These are phyloP conservation scores for Lactarius deliciosus DNA, from an alignment of 768 basidiomycete species.

Conservation along the genomic window DNA sequence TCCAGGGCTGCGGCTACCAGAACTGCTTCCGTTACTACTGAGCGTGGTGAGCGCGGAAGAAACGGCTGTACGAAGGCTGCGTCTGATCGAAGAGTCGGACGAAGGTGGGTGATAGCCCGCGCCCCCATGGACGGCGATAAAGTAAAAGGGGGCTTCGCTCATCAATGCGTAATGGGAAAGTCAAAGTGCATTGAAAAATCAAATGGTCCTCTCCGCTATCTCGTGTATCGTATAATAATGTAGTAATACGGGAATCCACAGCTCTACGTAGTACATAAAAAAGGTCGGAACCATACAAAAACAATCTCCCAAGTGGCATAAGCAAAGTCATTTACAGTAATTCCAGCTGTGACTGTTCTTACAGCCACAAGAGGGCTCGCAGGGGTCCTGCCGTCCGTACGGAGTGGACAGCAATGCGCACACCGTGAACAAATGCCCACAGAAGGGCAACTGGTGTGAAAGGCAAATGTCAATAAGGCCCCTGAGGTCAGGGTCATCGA, in stretches of 20 bases:
- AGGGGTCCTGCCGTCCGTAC: slow-evolving; percentile 26
- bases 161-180: neutral
- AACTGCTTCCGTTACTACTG: neutral
- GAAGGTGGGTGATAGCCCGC: slow-evolving; percentile 60
- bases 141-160: slow-evolving; percentile 14
- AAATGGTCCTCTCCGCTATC: neutral
- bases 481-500: neutral
- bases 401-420: slow-evolving; percentile 28
- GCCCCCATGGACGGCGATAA: slow-evolving; percentile 72
- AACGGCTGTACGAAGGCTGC: slow-evolving; percentile 52
- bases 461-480: neutral
- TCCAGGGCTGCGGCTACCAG: neutral
- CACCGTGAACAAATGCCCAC: slow-evolving; percentile 37
- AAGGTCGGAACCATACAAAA: slow-evolving; percentile 9
- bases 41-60: slow-evolving; percentile 44
- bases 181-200: slow-evolving; percentile 6
- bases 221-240: slow-evolving; percentile 17
- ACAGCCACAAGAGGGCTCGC: slow-evolving; percentile 26
- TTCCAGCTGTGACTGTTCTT: neutral
- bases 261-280: slow-evolving; percentile 10
- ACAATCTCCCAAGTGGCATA: neutral
- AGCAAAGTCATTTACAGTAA: neutral
- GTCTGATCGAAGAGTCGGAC: slow-evolving; percentile 41
- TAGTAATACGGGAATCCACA: slow-evolving; percentile 18
- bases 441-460: slow-evolving; percentile 35